A percentile compares a stretch with the other conserved stretches of the same genome.
phyloP scores from a whole-genome alignment of 2,329 filamentous ascomycete species.

The Orbilia oligospora region DNA sequence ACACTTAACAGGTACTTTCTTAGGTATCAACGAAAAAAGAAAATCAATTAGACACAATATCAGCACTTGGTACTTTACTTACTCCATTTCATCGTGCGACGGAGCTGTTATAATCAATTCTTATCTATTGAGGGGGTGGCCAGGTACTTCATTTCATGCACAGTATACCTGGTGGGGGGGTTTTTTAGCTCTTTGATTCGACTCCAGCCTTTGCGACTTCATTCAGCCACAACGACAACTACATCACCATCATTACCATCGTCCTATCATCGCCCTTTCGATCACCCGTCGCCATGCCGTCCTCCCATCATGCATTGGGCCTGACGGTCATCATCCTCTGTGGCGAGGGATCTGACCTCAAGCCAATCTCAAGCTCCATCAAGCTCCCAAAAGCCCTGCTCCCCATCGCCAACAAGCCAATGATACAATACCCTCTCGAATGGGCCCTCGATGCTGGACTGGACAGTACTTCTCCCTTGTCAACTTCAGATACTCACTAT shows the following conservation, averaged over 20 bases:
- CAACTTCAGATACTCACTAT: too few species aligned
- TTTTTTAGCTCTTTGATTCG: slow-evolving; percentile 13
- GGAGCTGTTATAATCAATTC: too few species aligned
- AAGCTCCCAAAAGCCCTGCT: slow-evolving; percentile 86
- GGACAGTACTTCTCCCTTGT: slow-evolving; percentile 52
- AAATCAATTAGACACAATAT: not conserved
- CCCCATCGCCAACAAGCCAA: slow-evolving; percentile 85
- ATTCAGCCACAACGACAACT: not conserved
- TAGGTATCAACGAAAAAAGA: too few species aligned
- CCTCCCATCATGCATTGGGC: slow-evolving; percentile 72
- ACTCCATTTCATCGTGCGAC: not conserved
- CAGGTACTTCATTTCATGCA: too few species aligned
- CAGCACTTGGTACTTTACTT: too few species aligned
- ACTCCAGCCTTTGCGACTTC: not conserved
- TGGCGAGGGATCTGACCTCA: slow-evolving; percentile 84
- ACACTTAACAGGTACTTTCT: too few species aligned
- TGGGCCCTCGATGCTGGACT: slow-evolving; percentile 84
- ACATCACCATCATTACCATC: slow-evolving; percentile 2
- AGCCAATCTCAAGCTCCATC: slow-evolving; percentile 84
- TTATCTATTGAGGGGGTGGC: too few species aligned
- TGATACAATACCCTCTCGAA: slow-evolving; percentile 91
- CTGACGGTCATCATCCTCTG: slow-evolving; percentile 87
- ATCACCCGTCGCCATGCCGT: slow-evolving; percentile 71
- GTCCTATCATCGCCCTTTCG: not conserved
- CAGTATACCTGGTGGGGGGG: not conserved